Base-by-base conservation (phyloP, 257 asterid species). In the Echium plantagineum region DNA sequence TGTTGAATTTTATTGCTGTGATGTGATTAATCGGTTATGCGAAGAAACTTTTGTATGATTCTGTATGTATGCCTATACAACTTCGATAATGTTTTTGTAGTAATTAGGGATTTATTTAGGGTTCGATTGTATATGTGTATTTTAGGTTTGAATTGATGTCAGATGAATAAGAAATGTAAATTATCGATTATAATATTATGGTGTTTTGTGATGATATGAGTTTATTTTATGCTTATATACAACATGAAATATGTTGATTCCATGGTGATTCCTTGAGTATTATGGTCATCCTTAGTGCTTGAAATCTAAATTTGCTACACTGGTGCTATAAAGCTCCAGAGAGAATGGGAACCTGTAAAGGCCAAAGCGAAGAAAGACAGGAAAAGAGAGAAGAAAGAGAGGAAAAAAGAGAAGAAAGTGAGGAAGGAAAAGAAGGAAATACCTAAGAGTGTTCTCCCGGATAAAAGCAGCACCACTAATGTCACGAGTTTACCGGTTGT, bases 271-370 rank as follows among this genome's bases (percentile, higher is more conserved):
- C 60, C 60, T 63, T 46, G 55, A 73, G 52, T 67, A 21, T 69
- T 63, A 56, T 73, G 72, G 83, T 73, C 68, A 49, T 71, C 53
- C 69, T 53, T 72, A 67, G 78, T 68, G 66, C 62, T 54, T 69
- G 59, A 66, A 24, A 67, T 74, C 91, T 83, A 80, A 87, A 87
- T 46, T 54, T 81, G 73, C 80, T 80, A 73, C 70, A 77, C 70
- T 81, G 96, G 93, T 90, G 79, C 87, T 76, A 68, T 82, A 90
- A 90, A 90, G 98, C 78, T 83, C 90, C 94, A 83, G 72, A 86
- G 64, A 55, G 87, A 80, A 65, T 80, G 57, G 83, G 84, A 71
- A 71, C 71, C 70, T 66, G 67, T 81, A n/a, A 76, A 75, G 73
- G 81, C 79, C 61, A 85, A 63, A 57, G 76, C 60, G 77, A 73